Base-by-base conservation (phyloP, 1,139 yeast species). In the Candida sojae region DNA sequence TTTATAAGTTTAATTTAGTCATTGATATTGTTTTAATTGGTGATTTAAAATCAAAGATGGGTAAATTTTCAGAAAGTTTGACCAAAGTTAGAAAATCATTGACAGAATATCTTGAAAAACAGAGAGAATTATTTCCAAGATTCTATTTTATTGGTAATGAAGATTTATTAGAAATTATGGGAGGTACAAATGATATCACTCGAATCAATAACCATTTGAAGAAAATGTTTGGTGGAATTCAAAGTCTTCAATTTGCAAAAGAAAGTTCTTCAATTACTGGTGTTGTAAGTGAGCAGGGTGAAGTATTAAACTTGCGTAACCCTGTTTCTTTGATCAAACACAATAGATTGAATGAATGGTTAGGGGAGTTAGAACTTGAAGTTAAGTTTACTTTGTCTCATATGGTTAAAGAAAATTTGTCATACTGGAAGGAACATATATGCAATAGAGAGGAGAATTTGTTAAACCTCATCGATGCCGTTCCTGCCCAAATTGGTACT, bases 91-190 rank as follows among this genome's bases (percentile, higher is more conserved):
- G 85, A 47, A 80, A 78, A 47, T 86, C 97, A 0, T 73, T 93
- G 13, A 76, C 85, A 2, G 95, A 88, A 12, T 93, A 85, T 61
- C 73, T 92, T 43, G 97, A 92, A 57, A 80, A 78, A 41, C 96
- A 92, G 59, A 71, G 98, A 54, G 86, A 81, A 43, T 54, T 77
- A 2, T 92, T 87, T 58, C 93, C 97, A 0, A 74, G 98, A 42
- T 87, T 92, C 51, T 91, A 86, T 58, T 92, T 93, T 60, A 71
- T 93, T 36, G 97, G 98, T 6, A 93, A 93, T 60, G 97, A 91
- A 54, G 97, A 92, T 61, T 70, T 93, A 37, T 68, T 93, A 36
- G 96, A 90, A 53, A 79, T 93, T 38, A 79, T 93, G 47, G 97
- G 97, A 4, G 78, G 84, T 49, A 73, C 84, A 0, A 67, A 66